A percentile compares a stretch with the other conserved stretches of the same genome.
Conservation (phyloP, 805 yeast species). For the Candida quercuum region DNA sequence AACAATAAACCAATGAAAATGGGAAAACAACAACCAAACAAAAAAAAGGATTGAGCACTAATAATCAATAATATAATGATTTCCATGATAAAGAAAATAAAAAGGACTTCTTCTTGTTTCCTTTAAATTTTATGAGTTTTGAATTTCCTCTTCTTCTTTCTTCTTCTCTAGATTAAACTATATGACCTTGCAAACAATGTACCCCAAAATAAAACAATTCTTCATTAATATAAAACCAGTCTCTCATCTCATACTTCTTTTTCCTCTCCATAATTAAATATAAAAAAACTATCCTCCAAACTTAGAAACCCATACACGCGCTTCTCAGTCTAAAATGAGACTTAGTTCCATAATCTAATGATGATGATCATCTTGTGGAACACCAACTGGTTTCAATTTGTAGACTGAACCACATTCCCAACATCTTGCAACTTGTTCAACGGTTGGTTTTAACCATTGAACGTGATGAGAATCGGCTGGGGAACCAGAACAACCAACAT, state of each 20-base stretch:
- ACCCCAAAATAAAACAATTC: background rate
- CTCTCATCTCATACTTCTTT: background rate
- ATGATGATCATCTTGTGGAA: slow-evolving; percentile 53
- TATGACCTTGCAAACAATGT: background rate
- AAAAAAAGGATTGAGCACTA: too few relatives aligned
- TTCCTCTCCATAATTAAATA: background rate
- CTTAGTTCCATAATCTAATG: slow-evolving; percentile 13
- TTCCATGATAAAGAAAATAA: too few relatives aligned
- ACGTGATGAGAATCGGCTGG: slow-evolving; percentile 90
- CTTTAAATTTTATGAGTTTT: too few relatives aligned
- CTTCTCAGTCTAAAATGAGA: background rate
- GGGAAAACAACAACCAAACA: too few relatives aligned
- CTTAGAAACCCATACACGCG: background rate
- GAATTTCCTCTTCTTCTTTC: background rate
- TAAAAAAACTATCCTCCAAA: background rate
- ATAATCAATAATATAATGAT: too few relatives aligned
- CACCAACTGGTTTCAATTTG: slow-evolving; percentile 84
- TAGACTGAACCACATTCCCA: slow-evolving; percentile 98
- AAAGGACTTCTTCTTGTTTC: too few relatives aligned
- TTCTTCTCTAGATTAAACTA: background rate
- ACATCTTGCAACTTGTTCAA: slow-evolving; percentile 83
- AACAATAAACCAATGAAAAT: too few relatives aligned
- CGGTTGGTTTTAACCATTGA: slow-evolving; percentile 89
- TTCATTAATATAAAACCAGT: background rate
- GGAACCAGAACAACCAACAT: slow-evolving; percentile 95